phyloP scores from a whole-genome alignment of 176 grass and related monocot genomes.

The Tillandsia leiboldiana region DNA sequence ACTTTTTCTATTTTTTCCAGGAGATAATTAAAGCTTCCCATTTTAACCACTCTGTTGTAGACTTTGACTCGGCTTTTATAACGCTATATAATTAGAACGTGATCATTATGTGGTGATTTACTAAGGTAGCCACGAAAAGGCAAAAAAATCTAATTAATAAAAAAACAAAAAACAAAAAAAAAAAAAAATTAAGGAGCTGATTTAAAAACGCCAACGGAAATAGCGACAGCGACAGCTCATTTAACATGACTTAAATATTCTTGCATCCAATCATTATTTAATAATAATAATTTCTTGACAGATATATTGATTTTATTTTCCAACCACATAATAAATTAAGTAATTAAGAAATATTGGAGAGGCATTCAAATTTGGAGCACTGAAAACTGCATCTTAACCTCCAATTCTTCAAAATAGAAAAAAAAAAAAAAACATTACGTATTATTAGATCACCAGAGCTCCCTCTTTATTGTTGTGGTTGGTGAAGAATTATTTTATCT shows the following conservation, averaged over 20 bases:
- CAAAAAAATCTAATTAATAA: background rate
- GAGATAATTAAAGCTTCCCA: background rate
- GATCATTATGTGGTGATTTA: background rate
- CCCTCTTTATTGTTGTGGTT: no score
- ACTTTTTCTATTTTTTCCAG: background rate
- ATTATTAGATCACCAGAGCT: no score
- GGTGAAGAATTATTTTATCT: no score
- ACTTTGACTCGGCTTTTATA: background rate
- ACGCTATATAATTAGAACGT: background rate
- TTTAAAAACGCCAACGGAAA: background rate
- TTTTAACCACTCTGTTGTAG: background rate
- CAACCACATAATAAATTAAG: background rate
- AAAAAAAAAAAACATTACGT: no score
- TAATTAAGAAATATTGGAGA: background rate
- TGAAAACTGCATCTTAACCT: background rate
- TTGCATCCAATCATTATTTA: no score
- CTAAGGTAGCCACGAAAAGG: background rate
- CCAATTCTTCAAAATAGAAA: no score
- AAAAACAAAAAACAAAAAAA: background rate
- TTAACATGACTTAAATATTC: background rate
- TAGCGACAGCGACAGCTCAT: background rate
- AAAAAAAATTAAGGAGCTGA: background rate
- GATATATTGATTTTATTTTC: background rate
- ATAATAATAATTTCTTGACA: background rate
- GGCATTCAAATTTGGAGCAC: background rate